These are phyloP conservation scores for Davidsoniella virescens DNA, from an alignment of 2,329 filamentous ascomycete species.

Conservation along the genomic window DNA sequence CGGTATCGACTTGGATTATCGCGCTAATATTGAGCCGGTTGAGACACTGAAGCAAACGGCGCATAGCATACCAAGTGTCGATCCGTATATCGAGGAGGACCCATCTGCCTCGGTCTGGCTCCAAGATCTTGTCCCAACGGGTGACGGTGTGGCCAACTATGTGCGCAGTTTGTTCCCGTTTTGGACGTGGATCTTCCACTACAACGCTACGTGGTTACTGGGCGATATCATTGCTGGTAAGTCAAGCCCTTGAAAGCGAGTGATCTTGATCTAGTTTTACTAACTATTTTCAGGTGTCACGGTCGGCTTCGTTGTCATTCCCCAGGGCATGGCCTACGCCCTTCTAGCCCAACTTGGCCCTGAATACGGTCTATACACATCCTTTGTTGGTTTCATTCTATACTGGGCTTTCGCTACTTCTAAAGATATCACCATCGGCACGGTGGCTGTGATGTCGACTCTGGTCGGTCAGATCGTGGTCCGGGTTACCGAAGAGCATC, in stretches of 20 bases:
- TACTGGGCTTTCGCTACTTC: constrained; percentile 99
- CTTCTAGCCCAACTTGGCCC: constrained; percentile 30
- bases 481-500: constrained; percentile 23
- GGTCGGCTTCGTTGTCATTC: constrained; percentile 45
- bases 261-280: not conserved
- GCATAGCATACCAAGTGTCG: constrained; percentile 5
- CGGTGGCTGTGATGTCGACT: constrained; percentile 36
- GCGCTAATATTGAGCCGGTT: constrained; percentile 16
- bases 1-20: constrained; percentile 20
- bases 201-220: constrained; percentile 31
- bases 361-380: constrained; percentile 46
- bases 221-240: constrained; percentile 39
- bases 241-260: constrained; percentile 27
- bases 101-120: constrained; percentile 10
- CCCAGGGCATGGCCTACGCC: constrained; percentile 38
- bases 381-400: constrained; percentile 84
- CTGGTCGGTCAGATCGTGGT: constrained; percentile 33
- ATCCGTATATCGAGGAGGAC: constrained; percentile 13
- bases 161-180: constrained; percentile 31
- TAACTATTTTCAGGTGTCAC: constrained; percentile 47
- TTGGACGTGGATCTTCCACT: constrained; percentile 32
- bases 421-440: constrained; percentile 94
- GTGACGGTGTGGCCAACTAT: constrained; percentile 17
- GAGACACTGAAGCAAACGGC: constrained; percentile 18
- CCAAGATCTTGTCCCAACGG: constrained; percentile 6